Conservation (phyloP, 148 eudicot species). For the Fagopyrum esculentum region DNA sequence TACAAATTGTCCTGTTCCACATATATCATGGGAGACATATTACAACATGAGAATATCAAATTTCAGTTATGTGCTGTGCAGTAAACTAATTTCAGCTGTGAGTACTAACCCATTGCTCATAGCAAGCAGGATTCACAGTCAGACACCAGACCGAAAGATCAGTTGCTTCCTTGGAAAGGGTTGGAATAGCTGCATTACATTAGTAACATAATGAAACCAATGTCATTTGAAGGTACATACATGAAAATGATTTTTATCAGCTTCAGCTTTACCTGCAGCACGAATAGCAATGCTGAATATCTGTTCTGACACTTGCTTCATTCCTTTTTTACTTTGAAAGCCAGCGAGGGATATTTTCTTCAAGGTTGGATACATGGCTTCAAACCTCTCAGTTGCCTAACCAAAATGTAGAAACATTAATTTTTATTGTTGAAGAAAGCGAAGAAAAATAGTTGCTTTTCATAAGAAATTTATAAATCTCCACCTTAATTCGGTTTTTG, state of each 20-base stretch:
- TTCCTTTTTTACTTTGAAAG: conserved; percentile 44
- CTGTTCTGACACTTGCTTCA: conserved; percentile 48
- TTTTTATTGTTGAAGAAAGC: not conserved
- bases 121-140: conserved; percentile 47
- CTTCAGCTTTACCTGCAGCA: conserved; percentile 45
- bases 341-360: conserved; percentile 58
- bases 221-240: not conserved
- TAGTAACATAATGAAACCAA: not conserved
- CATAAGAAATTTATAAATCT: not conserved
- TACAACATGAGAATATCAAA: not conserved
- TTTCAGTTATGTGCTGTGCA: not conserved
- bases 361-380: conserved; percentile 55
- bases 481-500: conserved; percentile 46
- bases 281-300: conserved; percentile 27
- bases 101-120: conserved; percentile 53
- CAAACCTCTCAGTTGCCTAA: conserved; percentile 61
- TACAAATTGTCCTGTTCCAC: conserved; percentile 41
- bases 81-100: not conserved
- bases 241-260: not conserved
- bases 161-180: conserved; percentile 45
- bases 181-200: conserved; percentile 29
- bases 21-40: not conserved
- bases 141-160: conserved; percentile 46
- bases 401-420: not conserved
- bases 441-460: not conserved